Conservation (phyloP, 306 rosid species). For the Glycine latifolia region DNA sequence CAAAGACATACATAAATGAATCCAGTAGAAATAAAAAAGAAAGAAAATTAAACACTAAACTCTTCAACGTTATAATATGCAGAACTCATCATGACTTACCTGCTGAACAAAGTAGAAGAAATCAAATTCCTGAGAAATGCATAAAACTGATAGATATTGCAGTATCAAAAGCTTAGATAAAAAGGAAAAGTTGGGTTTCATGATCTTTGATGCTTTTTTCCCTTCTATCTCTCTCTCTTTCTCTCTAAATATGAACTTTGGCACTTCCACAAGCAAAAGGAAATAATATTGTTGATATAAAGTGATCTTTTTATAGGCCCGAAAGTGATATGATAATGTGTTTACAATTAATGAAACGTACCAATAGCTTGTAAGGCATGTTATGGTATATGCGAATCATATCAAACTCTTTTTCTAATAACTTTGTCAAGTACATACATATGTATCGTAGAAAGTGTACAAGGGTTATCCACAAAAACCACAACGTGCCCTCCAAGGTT, state of each 20-base stretch:
- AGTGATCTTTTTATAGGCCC: constrained; percentile 42
- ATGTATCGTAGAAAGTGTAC: neutral
- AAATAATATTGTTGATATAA: neutral
- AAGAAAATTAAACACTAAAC: neutral
- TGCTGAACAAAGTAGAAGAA: constrained; percentile 91
- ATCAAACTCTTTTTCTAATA: neutral
- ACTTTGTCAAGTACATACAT: neutral
- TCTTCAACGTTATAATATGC: too few relatives aligned
- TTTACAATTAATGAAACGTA: constrained; percentile 28
- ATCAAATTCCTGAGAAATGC: constrained; percentile 69
- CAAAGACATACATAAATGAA: neutral
- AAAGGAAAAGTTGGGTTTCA: constrained; percentile 48
- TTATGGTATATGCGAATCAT: constrained; percentile 51
- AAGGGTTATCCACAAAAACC: neutral
- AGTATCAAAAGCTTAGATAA: constrained; percentile 57
- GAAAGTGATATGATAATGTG: neutral
- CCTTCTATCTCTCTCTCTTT: neutral
- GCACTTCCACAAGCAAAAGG: constrained; percentile 20
- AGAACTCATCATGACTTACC: constrained; percentile 43
- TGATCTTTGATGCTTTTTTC: constrained; percentile 17
- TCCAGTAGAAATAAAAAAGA: neutral
- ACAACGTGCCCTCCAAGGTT: constrained; percentile 17
- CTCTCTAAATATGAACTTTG: neutral
- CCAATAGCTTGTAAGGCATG: constrained; percentile 37
- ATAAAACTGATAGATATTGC: constrained; percentile 57